These are phyloP conservation scores for Asparagopsis taxiformis DNA, from an alignment of 31 red algal genomes.

Conservation along the genomic window DNA sequence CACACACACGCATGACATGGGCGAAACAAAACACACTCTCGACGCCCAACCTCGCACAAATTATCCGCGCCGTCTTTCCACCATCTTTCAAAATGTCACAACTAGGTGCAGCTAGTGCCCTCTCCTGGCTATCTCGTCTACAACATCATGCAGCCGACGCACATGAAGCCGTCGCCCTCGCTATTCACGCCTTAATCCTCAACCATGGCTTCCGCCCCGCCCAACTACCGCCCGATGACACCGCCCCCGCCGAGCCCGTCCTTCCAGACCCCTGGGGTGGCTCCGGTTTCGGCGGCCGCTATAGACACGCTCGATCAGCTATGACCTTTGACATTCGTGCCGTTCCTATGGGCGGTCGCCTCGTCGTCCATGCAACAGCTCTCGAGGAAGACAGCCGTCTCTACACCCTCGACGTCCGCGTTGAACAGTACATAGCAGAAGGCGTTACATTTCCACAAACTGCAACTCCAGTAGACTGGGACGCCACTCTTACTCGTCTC, in stretches of 20 bases:
- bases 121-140: no score
- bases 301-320: conserved; percentile 70
- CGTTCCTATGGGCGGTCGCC: conserved; percentile 16
- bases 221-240: background rate
- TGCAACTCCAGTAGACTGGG: conserved; percentile 20
- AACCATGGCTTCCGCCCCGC: conserved; percentile 72
- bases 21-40: no score
- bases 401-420: conserved; percentile 13
- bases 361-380: conserved; percentile 59
- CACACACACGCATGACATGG: no score
- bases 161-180: conserved; percentile 62
- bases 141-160: no score
- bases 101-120: no score
- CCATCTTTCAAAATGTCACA: no score
- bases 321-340: conserved; percentile 64
- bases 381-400: conserved; percentile 29
- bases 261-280: conserved; percentile 40
- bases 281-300: conserved; percentile 55
- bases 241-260: background rate
- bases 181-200: conserved; percentile 77
- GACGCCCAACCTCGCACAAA: no score
- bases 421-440: conserved; percentile 21
- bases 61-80: no score
- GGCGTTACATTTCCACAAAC: no score
- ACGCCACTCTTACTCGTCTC: conserved; percentile 18